Base-by-base conservation (phyloP, 2,329 filamentous ascomycete genomes). In the Aspergillus bombycis region DNA sequence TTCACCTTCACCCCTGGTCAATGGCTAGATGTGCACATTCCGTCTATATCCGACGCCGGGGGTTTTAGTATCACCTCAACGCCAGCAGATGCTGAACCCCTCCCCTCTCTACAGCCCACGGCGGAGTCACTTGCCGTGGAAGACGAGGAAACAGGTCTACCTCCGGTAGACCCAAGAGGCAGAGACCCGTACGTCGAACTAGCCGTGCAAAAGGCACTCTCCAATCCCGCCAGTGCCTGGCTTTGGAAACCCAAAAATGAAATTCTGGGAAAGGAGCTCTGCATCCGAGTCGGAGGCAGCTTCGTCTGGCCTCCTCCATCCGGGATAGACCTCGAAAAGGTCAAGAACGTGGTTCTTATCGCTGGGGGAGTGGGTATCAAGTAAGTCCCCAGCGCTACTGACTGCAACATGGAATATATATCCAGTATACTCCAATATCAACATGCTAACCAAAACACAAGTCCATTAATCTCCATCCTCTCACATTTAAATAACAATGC, bases 41-140 rank as follows among this genome's bases (percentile, higher is more conserved):
- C 93, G 1, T 82, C 81, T 43, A 79, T 92, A 52, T 71, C 84
- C 50, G 88, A 90, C 74, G 89, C 92, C 4, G 93, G 93, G 38
- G 93, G 93, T 62, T 97, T 96, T 81, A 96, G 93, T 48, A 91
- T 96, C 67, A 94, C 92, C 8, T 95, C 91, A 1, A 81, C 90
- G 0, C 92, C 92, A 0, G 84, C 83, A 48, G 79, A 83, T 60
- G 84, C 86, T 3, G 65, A 76, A 74, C 55, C 68, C 12, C 69
- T 76, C n/a, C 72, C 73, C 12, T 68, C 68, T 23, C 68, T 71
- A 10, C 69, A 70, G 30, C 56, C 65, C 54, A 57, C 69, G 1
- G 46, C 63, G 43, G 66, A 69, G 23, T 53, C 69, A 21, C 57
- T 62, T 21, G 53, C 67, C 10, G 64, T 59, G 11, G 58, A 56